These are phyloP conservation scores for Botrytis hyacinthi DNA, from an alignment of 2,329 filamentous ascomycete genomes.

Conservation along the genomic window DNA sequence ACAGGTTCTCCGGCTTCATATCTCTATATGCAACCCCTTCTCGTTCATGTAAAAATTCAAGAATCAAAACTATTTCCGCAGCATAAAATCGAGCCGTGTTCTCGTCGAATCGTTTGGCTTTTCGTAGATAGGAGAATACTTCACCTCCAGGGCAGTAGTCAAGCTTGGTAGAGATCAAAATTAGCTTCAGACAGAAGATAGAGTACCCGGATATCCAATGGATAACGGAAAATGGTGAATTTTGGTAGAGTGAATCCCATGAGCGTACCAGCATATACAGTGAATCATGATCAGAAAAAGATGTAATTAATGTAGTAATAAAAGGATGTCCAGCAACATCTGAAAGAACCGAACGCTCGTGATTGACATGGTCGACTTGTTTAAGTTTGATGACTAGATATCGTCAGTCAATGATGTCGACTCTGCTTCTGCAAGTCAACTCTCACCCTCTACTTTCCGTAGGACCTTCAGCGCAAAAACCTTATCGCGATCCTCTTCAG, in stretches of 20 bases:
- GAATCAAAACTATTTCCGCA: slow-evolving; percentile 77
- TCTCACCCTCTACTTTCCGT: slow-evolving; percentile 57
- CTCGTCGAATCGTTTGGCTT: slow-evolving; percentile 76
- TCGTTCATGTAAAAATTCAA: slow-evolving; percentile 77
- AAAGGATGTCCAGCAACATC: slow-evolving; percentile 79
- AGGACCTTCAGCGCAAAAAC: slow-evolving; percentile 83
- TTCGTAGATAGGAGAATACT: slow-evolving; percentile 78
- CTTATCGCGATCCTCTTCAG: slow-evolving; percentile 54
- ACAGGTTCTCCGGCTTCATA: slow-evolving; percentile 79
- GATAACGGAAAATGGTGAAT: not conserved
- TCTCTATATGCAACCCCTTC: slow-evolving; percentile 80
- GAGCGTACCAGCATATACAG: slow-evolving; percentile 68
- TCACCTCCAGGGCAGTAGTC: slow-evolving; percentile 83
- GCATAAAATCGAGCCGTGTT: slow-evolving; percentile 77
- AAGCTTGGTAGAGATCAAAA: slow-evolving; percentile 43
- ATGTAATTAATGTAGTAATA: slow-evolving; percentile 74
- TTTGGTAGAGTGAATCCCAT: slow-evolving; percentile 22
- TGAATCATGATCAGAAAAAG: slow-evolving; percentile 76
- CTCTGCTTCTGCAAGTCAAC: not conserved
- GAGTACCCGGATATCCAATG: not conserved
- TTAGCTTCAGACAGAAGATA: not conserved
- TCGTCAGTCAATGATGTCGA: not conserved
- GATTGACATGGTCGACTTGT: slow-evolving; percentile 82
- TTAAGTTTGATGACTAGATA: slow-evolving; percentile 71
- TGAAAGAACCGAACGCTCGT: slow-evolving; percentile 75